Conservation (phyloP, 257 asterid species). For the Solanum ossicruentum region DNA sequence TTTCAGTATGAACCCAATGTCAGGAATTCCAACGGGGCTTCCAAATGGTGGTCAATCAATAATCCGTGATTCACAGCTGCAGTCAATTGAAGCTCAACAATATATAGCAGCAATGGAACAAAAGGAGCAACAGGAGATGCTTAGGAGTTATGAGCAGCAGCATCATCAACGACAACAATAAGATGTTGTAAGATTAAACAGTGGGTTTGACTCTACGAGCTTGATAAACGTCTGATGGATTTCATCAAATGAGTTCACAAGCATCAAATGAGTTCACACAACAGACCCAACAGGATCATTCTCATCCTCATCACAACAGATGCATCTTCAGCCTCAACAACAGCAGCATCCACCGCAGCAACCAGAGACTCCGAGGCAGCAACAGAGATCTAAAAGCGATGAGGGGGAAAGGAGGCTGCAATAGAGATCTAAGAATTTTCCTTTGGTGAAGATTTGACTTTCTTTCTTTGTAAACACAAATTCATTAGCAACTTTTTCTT, state of each 20-base stretch:
- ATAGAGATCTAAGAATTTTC: too few relatives aligned
- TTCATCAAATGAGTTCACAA: conserved; percentile 25
- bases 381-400: conserved; percentile 32
- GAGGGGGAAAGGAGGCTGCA: conserved; percentile 43
- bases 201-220: conserved; percentile 29
- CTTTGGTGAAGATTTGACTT: too few relatives aligned
- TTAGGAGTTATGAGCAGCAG: conserved; percentile 16
- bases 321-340: conserved; percentile 23
- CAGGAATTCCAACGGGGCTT: conserved; percentile 32
- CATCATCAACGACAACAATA: conserved; percentile 18
- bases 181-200: conserved; percentile 26
- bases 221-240: conserved; percentile 31
- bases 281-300: background rate
- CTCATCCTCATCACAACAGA: background rate
- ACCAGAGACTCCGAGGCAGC: conserved; percentile 3
- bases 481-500: too few relatives aligned
- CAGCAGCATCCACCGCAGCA: conserved; percentile 3
- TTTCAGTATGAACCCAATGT: conserved; percentile 30
- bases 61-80: conserved; percentile 29
- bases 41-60: conserved; percentile 30
- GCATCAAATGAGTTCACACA: conserved; percentile 20
- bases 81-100: conserved; percentile 6
- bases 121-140: conserved; percentile 47
- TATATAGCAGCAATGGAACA: conserved; percentile 31
- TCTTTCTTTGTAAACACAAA: too few relatives aligned